These are phyloP conservation scores for Carnegiea gigantea DNA, from an alignment of 179 eudicot species.

Conservation along the genomic window DNA sequence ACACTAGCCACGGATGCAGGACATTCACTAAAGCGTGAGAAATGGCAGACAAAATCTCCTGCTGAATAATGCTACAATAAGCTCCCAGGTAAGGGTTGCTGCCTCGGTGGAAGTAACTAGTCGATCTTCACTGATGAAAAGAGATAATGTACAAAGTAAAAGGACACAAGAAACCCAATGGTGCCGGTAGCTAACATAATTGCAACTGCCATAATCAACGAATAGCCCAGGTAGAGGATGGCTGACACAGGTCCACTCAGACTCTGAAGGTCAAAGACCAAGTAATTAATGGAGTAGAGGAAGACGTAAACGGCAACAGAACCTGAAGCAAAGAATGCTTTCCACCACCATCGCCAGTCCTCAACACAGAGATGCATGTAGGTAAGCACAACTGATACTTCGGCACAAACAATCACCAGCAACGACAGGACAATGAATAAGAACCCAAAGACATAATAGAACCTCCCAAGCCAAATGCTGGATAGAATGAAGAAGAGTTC, in stretches of 20 bases:
- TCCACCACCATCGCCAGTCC: conserved; percentile 85
- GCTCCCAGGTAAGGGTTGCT: not conserved
- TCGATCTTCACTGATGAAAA: conserved; percentile 73
- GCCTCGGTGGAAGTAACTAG: conserved; percentile 9
- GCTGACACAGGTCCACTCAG: conserved; percentile 68
- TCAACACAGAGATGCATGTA: conserved; percentile 80
- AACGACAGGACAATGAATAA: conserved; percentile 52
- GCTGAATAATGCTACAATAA: not conserved
- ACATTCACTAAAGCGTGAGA: not conserved
- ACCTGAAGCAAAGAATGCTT: conserved; percentile 68
- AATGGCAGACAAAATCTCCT: not conserved
- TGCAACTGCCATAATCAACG: conserved; percentile 59
- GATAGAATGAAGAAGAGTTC: conserved; percentile 77
- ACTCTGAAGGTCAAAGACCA: conserved; percentile 63
- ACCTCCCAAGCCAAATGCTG: conserved; percentile 71
- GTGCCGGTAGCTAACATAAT: conserved; percentile 64
- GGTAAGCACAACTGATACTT: conserved; percentile 64
- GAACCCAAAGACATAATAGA: conserved; percentile 70
- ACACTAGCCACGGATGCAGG: not conserved
- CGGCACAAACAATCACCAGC: conserved; percentile 66
- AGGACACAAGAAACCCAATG: conserved; percentile 54
- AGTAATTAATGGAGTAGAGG: conserved; percentile 62
- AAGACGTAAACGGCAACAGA: conserved; percentile 63
- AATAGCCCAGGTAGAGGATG: conserved; percentile 60
- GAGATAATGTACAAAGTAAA: conserved; percentile 65